Percentiles rank a stretch among this genome's conserved stretches.
Evolutionary conservation across 2,329 filamentous ascomycete species (phyloP).

Genomic region (Ascochyta clinopodiicola): DNA sequence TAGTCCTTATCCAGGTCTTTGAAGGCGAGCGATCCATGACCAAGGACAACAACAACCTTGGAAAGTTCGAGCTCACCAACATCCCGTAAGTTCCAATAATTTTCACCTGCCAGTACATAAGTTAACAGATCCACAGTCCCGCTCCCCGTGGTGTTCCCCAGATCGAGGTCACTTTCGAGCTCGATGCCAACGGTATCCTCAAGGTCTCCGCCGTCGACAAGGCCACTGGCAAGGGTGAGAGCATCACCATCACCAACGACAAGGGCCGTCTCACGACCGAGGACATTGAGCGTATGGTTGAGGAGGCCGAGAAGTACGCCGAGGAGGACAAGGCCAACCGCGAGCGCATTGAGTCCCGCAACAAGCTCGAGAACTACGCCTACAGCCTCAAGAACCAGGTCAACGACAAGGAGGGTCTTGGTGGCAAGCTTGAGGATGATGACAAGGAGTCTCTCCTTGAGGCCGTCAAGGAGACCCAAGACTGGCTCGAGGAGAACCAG

Average conservation of each 20-base stretch:
- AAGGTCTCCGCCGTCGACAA: conserved; percentile 97
- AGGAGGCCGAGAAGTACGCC: conserved; percentile 97
- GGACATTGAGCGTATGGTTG: conserved; percentile 99
- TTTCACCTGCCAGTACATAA: no score
- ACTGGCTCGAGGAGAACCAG: conserved; percentile 96
- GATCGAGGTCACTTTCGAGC: conserved; percentile 97
- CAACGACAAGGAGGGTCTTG: conserved; percentile 94
- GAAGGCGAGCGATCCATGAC: conserved; percentile 94
- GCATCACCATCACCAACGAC: conserved; percentile 99
- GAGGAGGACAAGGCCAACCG: conserved; percentile 99
- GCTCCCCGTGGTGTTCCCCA: conserved; percentile 96
- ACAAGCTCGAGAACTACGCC: conserved; percentile 98
- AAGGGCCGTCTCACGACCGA: conserved; percentile 96
- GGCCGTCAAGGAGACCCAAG: conserved; percentile 93
- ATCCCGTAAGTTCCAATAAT: conserved; percentile 66
- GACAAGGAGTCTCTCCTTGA: conserved; percentile 97
- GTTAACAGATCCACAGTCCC: conserved; percentile 52
- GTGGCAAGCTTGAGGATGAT: conserved; percentile 97
- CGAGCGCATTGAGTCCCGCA: conserved; percentile 95
- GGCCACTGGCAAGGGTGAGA: conserved; percentile 96
- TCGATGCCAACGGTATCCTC: conserved; percentile 98
- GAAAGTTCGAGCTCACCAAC: conserved; percentile 97
- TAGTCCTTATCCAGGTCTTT: conserved; percentile 92
- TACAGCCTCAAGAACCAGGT: conserved; percentile 99
- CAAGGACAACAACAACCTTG: conserved; percentile 93